Evolutionary conservation across 2,329 filamentous ascomycete genomes (phyloP), one percentile per base, ranked within the genome.

Genomic region (Pseudogymnoascus verrucosus): DNA sequence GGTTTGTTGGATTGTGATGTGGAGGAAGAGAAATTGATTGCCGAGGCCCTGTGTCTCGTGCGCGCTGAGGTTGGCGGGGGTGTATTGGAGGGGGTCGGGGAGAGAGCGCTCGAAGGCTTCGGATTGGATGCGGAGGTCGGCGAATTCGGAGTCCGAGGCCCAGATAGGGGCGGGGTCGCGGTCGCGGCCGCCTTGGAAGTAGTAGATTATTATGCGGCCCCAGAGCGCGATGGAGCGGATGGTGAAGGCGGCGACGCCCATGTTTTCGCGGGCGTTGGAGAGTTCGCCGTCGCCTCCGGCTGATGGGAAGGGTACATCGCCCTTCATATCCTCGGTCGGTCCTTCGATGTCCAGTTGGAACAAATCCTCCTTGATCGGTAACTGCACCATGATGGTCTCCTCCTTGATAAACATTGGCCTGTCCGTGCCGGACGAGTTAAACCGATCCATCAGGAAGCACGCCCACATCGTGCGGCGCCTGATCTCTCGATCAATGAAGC

Each of bases 381-480:
- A 78, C 67, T 95, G 93, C 14, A 97, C 91, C 68, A 91, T 88
- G 66, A 98, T 84, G 63, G 90, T 91, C 68, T 95, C 90, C 74
- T 97, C 92, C 68, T 90, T 89, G 63, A 96, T 89, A 69, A 97
- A 96, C 62, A 91, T 90, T 19, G 95, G 95, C 39, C 93, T 84
- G 71, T 97, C 93, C 2, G 91, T 96, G 1, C 95, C 93, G 1
- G 93, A 97, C 0, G 93, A 97, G 76, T 96, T 97, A 79, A 97
- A 97, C 0, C 93, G 87, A 74, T 99, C 95, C 93, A 98, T 97
- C 64, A 97, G 76, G 71, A 96, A 96, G 73, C 93, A 98, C 11
- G 93, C 90, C 95, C 95, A 99, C 93, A 99, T 98, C 2, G 92
- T 95, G 64, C 95, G 85, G 68, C 95, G 82, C 65, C 95, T 84